Base-by-base conservation (phyloP, 768 basidiomycete genomes). In the Lactarius hatsudake region DNA sequence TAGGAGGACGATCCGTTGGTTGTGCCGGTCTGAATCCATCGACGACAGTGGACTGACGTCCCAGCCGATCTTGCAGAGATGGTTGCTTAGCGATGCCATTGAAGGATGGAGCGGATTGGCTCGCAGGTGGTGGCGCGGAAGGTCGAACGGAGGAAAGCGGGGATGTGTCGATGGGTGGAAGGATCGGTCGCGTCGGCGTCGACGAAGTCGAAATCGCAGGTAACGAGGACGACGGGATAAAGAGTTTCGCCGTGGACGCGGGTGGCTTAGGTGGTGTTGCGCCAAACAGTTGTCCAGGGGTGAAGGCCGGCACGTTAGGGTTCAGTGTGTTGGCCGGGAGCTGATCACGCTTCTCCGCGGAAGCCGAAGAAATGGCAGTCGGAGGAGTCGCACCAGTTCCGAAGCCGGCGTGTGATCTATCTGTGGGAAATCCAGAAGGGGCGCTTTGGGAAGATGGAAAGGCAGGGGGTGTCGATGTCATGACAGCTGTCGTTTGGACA, bases 241-340 rank as follows among this genome's bases (percentile, higher is more conserved):
- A 67, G 32, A n/a, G 28, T 0, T 26, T 48, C 5, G 64, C 36
- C 26, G 59, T 17, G 20, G 64, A 9, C 36, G 26, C 38, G 26
- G 75, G 72, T 3, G 62, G 56, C 4, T 66, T 64, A 1, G 74
- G 72, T 26, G 72, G 69, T 10, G 72, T 62, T 5, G 10, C 55
- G 42, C 26, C 63, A 48, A 43, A 72, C 61, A 5, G 63, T 58
- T 65, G 55, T 23, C 28, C 62, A 20, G 73, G 45, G 63, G 73
- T 15, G 69, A 72, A 72, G 7, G 71, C 26, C 15, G 67, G 42
- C 3, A 70, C 73, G 4, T 67, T 57, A 28, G 71, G 71, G 34
- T 71, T 69, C 3, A 71, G 61, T 3, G 62, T 45, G 30, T 45
- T 36, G 3, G 63, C 34, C 1, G 48, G 38, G 23, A 63, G n/a